Percentiles rank a stretch among this genome's conserved stretches.
Evolutionary conservation across 2,329 filamentous ascomycete genomes (phyloP).

Genomic region (Colletotrichum sp.): DNA sequence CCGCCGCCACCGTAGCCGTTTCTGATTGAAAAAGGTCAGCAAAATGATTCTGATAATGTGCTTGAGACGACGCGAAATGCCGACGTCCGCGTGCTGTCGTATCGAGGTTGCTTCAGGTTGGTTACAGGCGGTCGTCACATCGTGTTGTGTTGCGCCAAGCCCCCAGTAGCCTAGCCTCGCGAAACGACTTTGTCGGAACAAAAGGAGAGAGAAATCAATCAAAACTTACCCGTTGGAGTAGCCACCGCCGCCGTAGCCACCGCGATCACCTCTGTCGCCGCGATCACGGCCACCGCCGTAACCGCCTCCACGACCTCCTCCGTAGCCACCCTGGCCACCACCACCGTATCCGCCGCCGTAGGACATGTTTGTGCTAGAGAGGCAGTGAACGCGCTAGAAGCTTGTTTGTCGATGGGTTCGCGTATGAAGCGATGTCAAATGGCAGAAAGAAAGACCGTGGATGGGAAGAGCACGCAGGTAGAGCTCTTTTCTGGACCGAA

Average conservation of each 20-base stretch:
- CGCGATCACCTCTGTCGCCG: constrained; percentile 29
- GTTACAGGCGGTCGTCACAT: neutral
- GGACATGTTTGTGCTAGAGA: constrained; percentile 44
- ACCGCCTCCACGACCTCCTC: constrained; percentile 28
- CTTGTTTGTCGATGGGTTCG: neutral
- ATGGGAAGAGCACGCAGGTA: neutral
- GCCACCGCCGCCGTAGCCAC: constrained; percentile 37
- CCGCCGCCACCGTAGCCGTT: constrained; percentile 47
- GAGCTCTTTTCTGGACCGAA: constrained; percentile 7
- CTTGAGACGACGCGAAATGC: neutral
- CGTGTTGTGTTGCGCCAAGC: neutral
- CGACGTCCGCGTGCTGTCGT: neutral
- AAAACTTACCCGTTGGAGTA: constrained; percentile 47
- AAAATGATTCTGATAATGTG: constrained; percentile 7
- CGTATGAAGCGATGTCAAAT: constrained; percentile 10
- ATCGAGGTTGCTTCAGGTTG: neutral
- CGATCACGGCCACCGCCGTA: constrained; percentile 34
- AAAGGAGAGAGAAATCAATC: constrained; percentile 30
- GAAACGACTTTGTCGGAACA: constrained; percentile 31
- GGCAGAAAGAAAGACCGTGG: constrained; percentile 8
- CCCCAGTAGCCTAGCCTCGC: neutral
- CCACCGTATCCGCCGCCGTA: constrained; percentile 44
- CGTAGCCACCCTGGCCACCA: constrained; percentile 31
- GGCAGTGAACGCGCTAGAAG: neutral
- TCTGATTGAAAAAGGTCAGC: constrained; percentile 44